A percentile compares a stretch with the other conserved stretches of the same genome.
Conservation (phyloP, 345 rosid genomes). For the Sonneratia alba region DNA sequence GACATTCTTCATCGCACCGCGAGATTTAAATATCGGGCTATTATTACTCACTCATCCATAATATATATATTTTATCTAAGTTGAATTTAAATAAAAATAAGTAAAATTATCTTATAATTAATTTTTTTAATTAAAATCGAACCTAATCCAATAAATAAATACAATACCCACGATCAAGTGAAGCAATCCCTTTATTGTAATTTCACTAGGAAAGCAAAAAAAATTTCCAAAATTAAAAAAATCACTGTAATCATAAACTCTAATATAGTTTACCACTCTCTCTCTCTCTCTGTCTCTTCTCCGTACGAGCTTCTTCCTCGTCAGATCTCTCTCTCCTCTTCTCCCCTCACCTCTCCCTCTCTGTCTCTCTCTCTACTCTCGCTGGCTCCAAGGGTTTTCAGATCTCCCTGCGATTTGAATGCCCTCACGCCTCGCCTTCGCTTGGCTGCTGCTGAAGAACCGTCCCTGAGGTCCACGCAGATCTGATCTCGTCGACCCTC, state of each 20-base stretch:
- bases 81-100: too few relatives aligned
- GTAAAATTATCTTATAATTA: too few relatives aligned
- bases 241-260: not conserved
- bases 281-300: not conserved
- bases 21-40: too few relatives aligned
- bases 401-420: slow-evolving; percentile 8
- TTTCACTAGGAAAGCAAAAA: too few relatives aligned
- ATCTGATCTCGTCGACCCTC: slow-evolving; percentile 3
- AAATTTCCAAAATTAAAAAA: too few relatives aligned
- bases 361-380: not conserved
- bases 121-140: too few relatives aligned
- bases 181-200: too few relatives aligned
- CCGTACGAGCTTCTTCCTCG: not conserved
- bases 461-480: slow-evolving; percentile 3
- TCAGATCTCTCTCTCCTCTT: slow-evolving; percentile 4
- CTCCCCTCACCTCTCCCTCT: not conserved
- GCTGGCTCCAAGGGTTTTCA: slow-evolving; percentile 5
- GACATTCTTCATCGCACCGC: too few relatives aligned
- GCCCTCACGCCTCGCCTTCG: not conserved
- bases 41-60: too few relatives aligned
- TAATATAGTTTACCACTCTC: not conserved
- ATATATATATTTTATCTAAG: too few relatives aligned
- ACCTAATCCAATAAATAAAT: too few relatives aligned
- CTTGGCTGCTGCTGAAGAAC: not conserved
- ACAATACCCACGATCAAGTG: too few relatives aligned